Conservation (phyloP, 2,329 filamentous ascomycete genomes). For the Tolypocladium endophyticum region DNA sequence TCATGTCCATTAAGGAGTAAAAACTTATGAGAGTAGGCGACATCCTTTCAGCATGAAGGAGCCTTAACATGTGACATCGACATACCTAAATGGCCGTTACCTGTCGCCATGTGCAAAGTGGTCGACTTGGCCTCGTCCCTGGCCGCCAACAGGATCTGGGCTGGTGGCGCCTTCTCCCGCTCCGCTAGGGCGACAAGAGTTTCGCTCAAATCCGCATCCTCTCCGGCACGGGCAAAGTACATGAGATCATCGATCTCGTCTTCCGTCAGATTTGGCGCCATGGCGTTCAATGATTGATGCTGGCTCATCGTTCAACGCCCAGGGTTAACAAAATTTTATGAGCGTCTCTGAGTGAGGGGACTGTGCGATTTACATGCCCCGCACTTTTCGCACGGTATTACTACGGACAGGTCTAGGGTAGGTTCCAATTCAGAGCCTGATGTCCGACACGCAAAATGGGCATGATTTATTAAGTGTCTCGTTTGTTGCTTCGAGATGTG, state of each 20-base stretch:
- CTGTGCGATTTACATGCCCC: conserved; percentile 22
- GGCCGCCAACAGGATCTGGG: conserved; percentile 58
- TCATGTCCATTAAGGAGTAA: neutral
- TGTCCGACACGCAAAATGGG: neutral
- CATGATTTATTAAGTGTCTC: neutral
- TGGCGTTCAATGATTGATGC: conserved; percentile 10
- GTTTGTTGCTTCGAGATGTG: neutral
- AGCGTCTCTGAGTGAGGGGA: conserved; percentile 22
- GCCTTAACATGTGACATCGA: neutral
- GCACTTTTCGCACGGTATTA: conserved; percentile 24
- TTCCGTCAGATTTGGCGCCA: conserved; percentile 50
- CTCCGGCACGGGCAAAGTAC: conserved; percentile 73
- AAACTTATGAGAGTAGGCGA: no score
- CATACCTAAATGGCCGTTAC: conserved; percentile 76
- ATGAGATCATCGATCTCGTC: conserved; percentile 88
- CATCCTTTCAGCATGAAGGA: neutral
- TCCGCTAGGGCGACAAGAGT: conserved; percentile 48
- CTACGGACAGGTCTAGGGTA: neutral
- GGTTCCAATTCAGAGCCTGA: no score
- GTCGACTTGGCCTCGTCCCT: conserved; percentile 70
- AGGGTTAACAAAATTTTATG: conserved; percentile 17
- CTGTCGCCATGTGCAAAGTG: conserved; percentile 82
- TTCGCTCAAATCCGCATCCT: conserved; percentile 55
- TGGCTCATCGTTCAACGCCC: conserved; percentile 2
- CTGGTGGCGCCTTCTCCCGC: conserved; percentile 46